These are phyloP conservation scores for Tolypocladium endophyticum DNA, from an alignment of 2,329 filamentous ascomycete species.

Conservation along the genomic window DNA sequence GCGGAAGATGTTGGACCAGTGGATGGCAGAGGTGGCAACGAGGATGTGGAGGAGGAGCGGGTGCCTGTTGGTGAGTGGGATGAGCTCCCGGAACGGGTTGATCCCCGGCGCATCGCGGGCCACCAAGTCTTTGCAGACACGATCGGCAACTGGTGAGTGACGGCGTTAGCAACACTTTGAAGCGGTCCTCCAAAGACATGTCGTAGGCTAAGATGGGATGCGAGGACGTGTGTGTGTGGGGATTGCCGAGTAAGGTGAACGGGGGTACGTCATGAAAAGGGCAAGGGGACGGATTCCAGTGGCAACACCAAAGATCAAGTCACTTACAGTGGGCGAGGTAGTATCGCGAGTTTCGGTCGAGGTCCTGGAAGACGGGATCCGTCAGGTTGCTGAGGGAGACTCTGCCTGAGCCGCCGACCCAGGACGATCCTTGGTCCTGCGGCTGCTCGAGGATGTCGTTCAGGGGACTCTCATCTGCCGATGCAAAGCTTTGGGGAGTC, in stretches of 20 bases:
- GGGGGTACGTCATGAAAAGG: not conserved
- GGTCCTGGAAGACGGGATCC: slow-evolving; percentile 45
- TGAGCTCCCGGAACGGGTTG: slow-evolving; percentile 38
- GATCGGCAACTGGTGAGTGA: slow-evolving; percentile 25
- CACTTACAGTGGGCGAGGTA: slow-evolving; percentile 42
- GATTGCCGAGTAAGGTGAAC: not conserved
- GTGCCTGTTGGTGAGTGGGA: slow-evolving; percentile 33
- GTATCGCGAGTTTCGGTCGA: slow-evolving; percentile 32
- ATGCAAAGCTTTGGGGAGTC: not conserved
- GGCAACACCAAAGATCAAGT: not conserved
- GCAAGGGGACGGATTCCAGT: not conserved
- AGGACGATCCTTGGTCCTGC: not conserved
- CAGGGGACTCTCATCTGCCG: not conserved
- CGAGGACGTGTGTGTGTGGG: not conserved
- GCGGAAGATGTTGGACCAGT: slow-evolving; percentile 34
- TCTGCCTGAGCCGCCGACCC: not conserved
- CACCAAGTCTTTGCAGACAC: slow-evolving; percentile 44
- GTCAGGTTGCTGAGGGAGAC: slow-evolving; percentile 23
- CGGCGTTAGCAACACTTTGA: slow-evolving; percentile 11
- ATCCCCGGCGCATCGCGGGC: slow-evolving; percentile 32
- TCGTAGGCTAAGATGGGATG: not conserved
- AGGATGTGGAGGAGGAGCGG: slow-evolving; percentile 37
- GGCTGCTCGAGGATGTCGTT: not conserved
- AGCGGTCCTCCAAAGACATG: not conserved
- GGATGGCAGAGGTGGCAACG: slow-evolving; percentile 37